phyloP scores from a whole-genome alignment of 163 green algal species.

The Scenedesmus sp. region DNA sequence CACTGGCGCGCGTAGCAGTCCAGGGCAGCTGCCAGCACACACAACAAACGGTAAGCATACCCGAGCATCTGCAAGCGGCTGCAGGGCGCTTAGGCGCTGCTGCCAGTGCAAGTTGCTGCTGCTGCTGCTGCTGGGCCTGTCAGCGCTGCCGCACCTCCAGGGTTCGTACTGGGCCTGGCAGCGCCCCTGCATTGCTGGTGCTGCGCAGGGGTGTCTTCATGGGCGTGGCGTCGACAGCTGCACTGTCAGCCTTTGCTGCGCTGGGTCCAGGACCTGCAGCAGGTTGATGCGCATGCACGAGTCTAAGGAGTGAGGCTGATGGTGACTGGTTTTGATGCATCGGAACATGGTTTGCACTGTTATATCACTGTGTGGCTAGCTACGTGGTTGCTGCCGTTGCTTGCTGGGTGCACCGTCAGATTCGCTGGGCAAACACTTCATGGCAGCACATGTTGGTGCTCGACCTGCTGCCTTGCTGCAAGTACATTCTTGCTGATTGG shows the following conservation, averaged over 20 bases:
- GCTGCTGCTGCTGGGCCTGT: background rate
- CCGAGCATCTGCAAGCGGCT: background rate
- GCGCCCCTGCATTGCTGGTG: background rate
- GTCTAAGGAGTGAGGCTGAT: no score
- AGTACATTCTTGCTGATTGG: no score
- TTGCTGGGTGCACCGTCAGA: no score
- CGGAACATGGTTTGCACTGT: no score
- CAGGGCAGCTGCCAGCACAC: background rate
- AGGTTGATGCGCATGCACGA: background rate
- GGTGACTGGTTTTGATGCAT: no score
- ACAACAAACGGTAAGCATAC: background rate
- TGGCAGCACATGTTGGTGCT: no score
- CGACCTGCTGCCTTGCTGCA: no score
- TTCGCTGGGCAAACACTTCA: no score
- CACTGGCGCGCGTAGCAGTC: background rate
- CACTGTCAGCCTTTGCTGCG: background rate
- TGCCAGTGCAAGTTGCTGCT: background rate
- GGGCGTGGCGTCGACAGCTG: constrained; percentile 14
- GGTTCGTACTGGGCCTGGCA: constrained; percentile 31
- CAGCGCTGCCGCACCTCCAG: constrained; percentile 37
- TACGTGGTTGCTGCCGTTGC: no score
- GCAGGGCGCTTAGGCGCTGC: background rate
- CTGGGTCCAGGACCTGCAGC: constrained; percentile 22
- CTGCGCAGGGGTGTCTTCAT: constrained; percentile 20
- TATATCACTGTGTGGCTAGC: no score